phyloP scores from a whole-genome alignment of 140 eudicot species.

The Flaveria floridana region DNA sequence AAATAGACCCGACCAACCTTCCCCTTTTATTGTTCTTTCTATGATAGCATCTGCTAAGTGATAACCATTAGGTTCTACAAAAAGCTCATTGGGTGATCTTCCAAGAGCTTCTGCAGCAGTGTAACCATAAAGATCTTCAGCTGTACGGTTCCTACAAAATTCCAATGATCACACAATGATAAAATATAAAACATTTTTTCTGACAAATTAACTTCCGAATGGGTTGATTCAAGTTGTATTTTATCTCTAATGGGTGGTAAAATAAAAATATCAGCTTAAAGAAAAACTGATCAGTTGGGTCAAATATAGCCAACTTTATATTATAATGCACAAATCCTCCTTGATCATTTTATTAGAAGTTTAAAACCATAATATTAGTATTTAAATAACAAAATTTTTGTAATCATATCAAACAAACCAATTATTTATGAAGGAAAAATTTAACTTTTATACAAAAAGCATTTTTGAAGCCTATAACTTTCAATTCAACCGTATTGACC shows the following conservation, averaged over 20 bases:
- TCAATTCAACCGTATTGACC: neutral
- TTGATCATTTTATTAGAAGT: neutral
- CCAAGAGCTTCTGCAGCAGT: slow-evolving; percentile 82
- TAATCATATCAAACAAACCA: neutral
- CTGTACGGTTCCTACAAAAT: slow-evolving; percentile 73
- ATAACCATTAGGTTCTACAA: slow-evolving; percentile 46
- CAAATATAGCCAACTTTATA: neutral
- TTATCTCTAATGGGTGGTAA: neutral
- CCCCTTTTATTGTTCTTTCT: slow-evolving; percentile 42
- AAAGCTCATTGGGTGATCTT: slow-evolving; percentile 43
- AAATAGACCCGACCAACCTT: slow-evolving; percentile 84
- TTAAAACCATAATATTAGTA: neutral
- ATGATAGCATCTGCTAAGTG: slow-evolving; percentile 52
- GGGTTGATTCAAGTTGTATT: neutral
- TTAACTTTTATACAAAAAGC: neutral
- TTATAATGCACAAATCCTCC: neutral
- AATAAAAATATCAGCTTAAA: neutral
- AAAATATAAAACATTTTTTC: slow-evolving; percentile 6
- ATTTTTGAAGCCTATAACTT: neutral
- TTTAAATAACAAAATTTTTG: neutral
- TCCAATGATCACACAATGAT: neutral
- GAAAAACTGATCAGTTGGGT: neutral
- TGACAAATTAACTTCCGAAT: neutral
- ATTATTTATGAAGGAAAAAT: neutral
- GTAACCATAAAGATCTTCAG: slow-evolving; percentile 84